These are phyloP conservation scores for Chaetomiaceae sp. DNA, from an alignment of 2,329 filamentous ascomycete genomes.

Conservation along the genomic window DNA sequence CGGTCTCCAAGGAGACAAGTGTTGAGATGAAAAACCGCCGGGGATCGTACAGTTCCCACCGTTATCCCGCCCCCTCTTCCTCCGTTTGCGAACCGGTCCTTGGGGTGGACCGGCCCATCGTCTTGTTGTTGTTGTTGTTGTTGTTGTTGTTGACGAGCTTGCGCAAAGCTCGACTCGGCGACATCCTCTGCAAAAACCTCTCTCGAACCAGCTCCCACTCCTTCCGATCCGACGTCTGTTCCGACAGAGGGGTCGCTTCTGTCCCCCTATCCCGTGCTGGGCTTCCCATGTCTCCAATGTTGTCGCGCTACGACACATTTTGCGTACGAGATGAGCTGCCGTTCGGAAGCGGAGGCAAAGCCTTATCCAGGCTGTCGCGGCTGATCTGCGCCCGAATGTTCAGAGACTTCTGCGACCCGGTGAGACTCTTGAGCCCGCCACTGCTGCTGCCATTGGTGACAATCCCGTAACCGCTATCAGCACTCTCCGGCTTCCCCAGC, in stretches of 20 bases:
- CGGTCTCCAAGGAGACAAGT: slow-evolving; percentile 18
- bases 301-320: slow-evolving; percentile 20
- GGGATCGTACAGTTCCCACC: slow-evolving; percentile 8
- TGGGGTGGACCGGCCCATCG: neutral
- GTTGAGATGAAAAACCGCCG: slow-evolving; percentile 5
- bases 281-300: neutral
- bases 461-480: slow-evolving; percentile 45
- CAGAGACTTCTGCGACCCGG: slow-evolving; percentile 31
- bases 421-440: slow-evolving; percentile 28
- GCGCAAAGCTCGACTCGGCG: neutral
- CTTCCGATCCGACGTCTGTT: neutral
- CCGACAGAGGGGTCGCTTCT: neutral
- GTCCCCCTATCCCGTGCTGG: neutral
- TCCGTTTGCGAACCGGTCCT: neutral
- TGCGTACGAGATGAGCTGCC: slow-evolving; percentile 11
- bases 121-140: no score
- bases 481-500: slow-evolving; percentile 41
- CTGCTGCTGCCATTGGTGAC: slow-evolving; percentile 24
- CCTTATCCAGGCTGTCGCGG: slow-evolving; percentile 56
- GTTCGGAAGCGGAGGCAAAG: slow-evolving; percentile 51
- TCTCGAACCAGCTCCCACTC: slow-evolving; percentile 24
- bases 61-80: neutral
- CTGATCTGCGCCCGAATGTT: slow-evolving; percentile 40
- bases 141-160: neutral
- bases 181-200: slow-evolving; percentile 14